Conservation (phyloP, 2,329 filamentous ascomycete genomes). For the Microthyrium microscopicum region DNA sequence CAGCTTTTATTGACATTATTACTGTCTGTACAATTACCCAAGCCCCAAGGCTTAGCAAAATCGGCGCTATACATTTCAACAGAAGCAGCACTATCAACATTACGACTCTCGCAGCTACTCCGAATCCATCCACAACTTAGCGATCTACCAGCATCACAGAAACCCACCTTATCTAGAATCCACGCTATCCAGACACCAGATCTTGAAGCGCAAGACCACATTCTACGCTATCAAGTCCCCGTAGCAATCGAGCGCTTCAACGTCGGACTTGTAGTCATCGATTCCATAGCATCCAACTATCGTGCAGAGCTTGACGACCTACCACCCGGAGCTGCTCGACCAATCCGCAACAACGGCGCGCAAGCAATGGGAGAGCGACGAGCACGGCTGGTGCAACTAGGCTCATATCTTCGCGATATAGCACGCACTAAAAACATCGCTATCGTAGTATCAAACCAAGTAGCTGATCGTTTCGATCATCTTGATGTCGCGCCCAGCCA, state of each 20-base stretch:
- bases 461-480: constrained; percentile 62
- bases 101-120: constrained; percentile 66
- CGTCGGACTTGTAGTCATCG: constrained; percentile 69
- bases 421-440: constrained; percentile 61
- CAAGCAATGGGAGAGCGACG: constrained; percentile 52
- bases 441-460: constrained; percentile 87
- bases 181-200: constrained; percentile 72
- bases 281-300: constrained; percentile 91
- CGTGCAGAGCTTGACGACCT: constrained; percentile 68
- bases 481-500: constrained; percentile 5
- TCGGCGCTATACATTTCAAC: constrained; percentile 89
- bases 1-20: constrained; percentile 79
- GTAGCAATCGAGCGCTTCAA: constrained; percentile 61
- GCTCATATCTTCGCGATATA: constrained; percentile 57
- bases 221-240: constrained; percentile 81
- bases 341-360: constrained; percentile 16
- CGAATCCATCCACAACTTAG: constrained; percentile 44
- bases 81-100: constrained; percentile 70
- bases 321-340: constrained; percentile 19
- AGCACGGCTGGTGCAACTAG: constrained; percentile 59
- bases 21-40: constrained; percentile 65
- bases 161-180: constrained; percentile 57
- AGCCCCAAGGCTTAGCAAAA: constrained; percentile 52
- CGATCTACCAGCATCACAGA: constrained; percentile 21
- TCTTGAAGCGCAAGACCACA: constrained; percentile 89